phyloP scores from a whole-genome alignment of 129 eudicot species.

The Heracleum sosnowskyi region DNA sequence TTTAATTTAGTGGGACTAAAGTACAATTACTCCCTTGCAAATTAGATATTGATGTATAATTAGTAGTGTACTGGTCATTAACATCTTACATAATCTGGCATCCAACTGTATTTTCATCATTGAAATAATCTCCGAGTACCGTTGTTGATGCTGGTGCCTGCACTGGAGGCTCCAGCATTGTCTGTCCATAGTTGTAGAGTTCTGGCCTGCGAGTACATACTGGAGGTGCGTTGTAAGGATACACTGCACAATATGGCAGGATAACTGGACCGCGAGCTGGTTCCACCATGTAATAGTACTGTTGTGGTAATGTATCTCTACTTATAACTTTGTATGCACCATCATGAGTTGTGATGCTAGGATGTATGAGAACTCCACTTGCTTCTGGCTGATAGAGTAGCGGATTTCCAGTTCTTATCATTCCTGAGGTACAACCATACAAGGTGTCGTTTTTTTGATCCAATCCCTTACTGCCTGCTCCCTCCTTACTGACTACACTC shows the following conservation, averaged over 20 bases:
- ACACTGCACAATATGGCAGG: slow-evolving; percentile 14
- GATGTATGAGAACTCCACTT: background rate
- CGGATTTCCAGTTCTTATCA: background rate
- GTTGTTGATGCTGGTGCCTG: slow-evolving; percentile 1
- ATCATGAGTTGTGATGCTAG: background rate
- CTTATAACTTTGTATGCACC: slow-evolving; percentile 1
- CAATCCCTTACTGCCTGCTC: background rate
- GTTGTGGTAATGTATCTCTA: background rate
- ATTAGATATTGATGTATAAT: background rate
- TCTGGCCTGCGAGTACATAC: background rate
- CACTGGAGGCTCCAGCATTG: background rate
- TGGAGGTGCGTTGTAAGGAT: slow-evolving; percentile 8
- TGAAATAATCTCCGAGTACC: slow-evolving; percentile 13
- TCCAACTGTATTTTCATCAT: slow-evolving; percentile 18
- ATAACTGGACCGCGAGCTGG: slow-evolving; percentile 1
- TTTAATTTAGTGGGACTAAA: background rate
- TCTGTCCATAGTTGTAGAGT: background rate
- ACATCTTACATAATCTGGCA: slow-evolving; percentile 16
- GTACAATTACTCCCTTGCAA: background rate
- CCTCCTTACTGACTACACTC: background rate
- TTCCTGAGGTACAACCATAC: background rate
- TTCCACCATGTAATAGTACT: slow-evolving; percentile 14
- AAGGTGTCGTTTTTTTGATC: background rate
- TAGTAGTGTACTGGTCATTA: slow-evolving; percentile 3
- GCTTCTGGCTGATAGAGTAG: background rate